These are phyloP conservation scores for Eucalyptus marginata DNA, from an alignment of 345 rosid species.

Conservation along the genomic window DNA sequence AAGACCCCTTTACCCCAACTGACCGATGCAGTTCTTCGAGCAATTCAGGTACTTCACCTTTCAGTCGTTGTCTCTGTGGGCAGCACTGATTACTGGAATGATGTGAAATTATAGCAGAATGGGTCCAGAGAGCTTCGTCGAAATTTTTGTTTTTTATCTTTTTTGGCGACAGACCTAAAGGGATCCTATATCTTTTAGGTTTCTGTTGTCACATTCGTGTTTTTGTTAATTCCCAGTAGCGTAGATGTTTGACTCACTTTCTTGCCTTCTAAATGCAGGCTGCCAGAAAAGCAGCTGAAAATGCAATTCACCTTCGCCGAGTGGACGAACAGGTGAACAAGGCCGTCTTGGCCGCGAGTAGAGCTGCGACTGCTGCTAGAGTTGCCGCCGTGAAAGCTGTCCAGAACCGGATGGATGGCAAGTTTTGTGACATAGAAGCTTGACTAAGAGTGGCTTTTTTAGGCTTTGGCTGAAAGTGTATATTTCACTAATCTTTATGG, in stretches of 20 bases:
- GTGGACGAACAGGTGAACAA: constrained; percentile 77
- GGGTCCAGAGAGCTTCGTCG: neutral
- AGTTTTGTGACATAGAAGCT: constrained; percentile 60
- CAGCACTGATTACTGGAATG: neutral
- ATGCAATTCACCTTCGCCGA: constrained; percentile 40
- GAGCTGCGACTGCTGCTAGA: constrained; percentile 93
- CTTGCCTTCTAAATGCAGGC: constrained; percentile 21
- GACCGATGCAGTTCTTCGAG: constrained; percentile 33
- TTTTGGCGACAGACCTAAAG: neutral
- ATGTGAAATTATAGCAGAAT: neutral
- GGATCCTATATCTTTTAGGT: neutral
- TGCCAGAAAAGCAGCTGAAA: constrained; percentile 66
- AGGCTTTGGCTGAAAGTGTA: neutral
- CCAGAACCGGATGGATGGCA: constrained; percentile 83
- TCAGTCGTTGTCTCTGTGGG: neutral
- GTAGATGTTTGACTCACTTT: neutral
- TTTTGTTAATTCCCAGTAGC: neutral
- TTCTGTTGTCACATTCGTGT: neutral
- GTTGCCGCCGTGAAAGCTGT: constrained; percentile 94
- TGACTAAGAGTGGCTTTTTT: neutral
- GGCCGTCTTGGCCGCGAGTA: constrained; percentile 59
- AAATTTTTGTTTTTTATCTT: neutral
- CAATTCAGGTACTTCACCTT: constrained; percentile 40
- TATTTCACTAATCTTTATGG: neutral
- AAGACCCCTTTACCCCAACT: constrained; percentile 25